Percentiles rank a stretch among this genome's conserved stretches.
These are phyloP conservation scores for Rhodotorula sphaerocarpa DNA, from an alignment of 768 basidiomycete genomes.

Conservation along the genomic window DNA sequence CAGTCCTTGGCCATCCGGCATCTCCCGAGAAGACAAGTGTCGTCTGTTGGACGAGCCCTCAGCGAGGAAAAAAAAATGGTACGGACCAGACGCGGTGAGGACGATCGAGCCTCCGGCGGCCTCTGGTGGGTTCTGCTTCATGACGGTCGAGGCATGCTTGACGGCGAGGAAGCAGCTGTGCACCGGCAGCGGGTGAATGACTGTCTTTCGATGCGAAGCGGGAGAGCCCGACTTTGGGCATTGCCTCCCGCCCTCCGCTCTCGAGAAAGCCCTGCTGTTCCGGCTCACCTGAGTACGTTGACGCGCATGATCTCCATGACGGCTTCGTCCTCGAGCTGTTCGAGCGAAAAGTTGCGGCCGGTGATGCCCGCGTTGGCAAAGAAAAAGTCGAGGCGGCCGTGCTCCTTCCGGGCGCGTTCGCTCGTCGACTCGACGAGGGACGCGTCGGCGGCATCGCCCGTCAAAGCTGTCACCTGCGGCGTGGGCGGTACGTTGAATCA, in stretches of 20 bases:
- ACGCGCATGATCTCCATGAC: constrained; percentile 72
- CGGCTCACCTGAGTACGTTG: constrained; percentile 58
- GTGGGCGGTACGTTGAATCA: background rate
- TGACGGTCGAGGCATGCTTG: constrained; percentile 74
- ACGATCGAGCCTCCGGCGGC: constrained; percentile 76
- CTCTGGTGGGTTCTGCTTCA: constrained; percentile 60
- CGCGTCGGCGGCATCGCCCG: constrained; percentile 79
- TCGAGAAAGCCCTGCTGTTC: background rate
- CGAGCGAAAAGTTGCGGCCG: constrained; percentile 2
- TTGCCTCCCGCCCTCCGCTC: background rate
- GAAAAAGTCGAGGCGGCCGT: constrained; percentile 83
- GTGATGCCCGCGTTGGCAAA: constrained; percentile 64
- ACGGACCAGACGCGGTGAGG: constrained; percentile 67
- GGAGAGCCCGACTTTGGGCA: background rate
- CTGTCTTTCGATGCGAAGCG: background rate
- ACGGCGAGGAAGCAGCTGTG: constrained; percentile 77
- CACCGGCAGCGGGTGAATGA: too few relatives aligned
- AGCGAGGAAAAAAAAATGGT: too few relatives aligned
- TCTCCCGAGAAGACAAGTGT: too few relatives aligned
- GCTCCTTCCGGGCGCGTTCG: constrained; percentile 63
- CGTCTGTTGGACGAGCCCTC: too few relatives aligned
- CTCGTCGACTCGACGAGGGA: constrained; percentile 60
- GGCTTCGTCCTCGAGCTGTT: constrained; percentile 49
- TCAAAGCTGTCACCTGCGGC: constrained; percentile 44
- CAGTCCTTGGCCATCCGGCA: too few relatives aligned